These are phyloP conservation scores for Saururus chinensis DNA, from an alignment of 164 flowering plant species.

Conservation along the genomic window DNA sequence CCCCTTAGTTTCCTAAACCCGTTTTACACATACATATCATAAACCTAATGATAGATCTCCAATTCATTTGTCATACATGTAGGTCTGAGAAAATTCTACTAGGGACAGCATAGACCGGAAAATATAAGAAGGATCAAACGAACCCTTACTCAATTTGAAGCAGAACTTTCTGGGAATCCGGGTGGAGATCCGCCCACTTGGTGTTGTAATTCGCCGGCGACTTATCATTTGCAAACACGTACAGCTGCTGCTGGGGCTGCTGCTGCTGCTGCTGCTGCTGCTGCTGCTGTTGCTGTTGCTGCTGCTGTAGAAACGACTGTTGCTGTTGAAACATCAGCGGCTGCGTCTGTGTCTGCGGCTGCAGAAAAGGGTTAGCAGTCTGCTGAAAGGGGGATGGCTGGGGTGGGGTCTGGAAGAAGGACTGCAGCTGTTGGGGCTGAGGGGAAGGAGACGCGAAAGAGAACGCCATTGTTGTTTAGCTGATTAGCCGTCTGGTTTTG, in stretches of 20 bases:
- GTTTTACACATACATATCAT: no score
- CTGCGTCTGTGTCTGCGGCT: no score
- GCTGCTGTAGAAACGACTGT: constrained; percentile 16
- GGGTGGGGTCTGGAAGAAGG: neutral
- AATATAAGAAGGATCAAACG: neutral
- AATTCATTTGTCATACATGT: no score
- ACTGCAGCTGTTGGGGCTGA: constrained; percentile 9
- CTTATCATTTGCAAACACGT: constrained; percentile 70
- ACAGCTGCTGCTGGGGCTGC: constrained; percentile 63
- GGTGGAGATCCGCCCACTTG: constrained; percentile 94
- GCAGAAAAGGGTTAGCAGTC: constrained; percentile 12
- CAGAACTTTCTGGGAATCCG: constrained; percentile 85
- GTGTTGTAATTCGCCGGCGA: constrained; percentile 73
- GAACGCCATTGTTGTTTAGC: constrained; percentile 16
- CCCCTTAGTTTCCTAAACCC: no score
- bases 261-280: constrained; percentile 47
- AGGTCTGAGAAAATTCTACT: no score
- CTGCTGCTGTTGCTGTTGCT: constrained; percentile 27
- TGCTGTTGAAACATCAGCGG: no score
- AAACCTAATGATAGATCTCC: no score
- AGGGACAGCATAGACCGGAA: no score
- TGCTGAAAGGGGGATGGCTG: neutral
- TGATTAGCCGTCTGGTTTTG: no score
- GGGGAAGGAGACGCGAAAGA: constrained; percentile 12
- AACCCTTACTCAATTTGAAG: constrained; percentile 66